These are phyloP conservation scores for Arthrobotrys sphaeroides DNA, from an alignment of 2,329 filamentous ascomycete species.

Conservation along the genomic window DNA sequence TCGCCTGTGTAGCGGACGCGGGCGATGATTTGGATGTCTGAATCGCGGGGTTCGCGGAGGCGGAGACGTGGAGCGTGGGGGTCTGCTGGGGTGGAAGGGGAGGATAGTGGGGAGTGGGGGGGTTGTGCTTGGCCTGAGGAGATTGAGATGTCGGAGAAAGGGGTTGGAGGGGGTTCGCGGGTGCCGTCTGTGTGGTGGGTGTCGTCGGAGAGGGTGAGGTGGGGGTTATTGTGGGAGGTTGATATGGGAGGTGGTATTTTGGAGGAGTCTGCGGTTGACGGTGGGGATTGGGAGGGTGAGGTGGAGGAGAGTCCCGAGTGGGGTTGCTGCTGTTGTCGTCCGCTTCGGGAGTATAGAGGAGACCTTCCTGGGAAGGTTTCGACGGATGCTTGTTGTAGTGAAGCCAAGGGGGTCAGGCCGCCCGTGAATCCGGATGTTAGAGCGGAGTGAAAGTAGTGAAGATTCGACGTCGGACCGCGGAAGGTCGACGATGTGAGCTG, in stretches of 20 bases:
- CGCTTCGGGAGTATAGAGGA: constrained; percentile 26
- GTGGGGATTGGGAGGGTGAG: constrained; percentile 56
- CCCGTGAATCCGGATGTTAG: constrained; percentile 76
- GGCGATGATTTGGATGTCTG: constrained; percentile 92
- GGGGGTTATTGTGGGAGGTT: constrained; percentile 33
- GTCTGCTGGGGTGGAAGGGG: constrained; percentile 37
- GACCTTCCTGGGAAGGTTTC: constrained; percentile 45
- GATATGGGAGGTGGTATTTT: constrained; percentile 49
- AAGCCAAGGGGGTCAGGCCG: constrained; percentile 79
- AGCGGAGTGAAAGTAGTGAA: constrained; percentile 84
- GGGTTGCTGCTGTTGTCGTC: constrained; percentile 34
- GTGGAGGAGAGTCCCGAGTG: constrained; percentile 52
- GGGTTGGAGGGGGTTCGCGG: constrained; percentile 44
- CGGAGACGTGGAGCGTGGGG: constrained; percentile 63
- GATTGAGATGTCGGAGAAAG: constrained; percentile 51
- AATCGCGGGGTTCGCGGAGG: constrained; percentile 77
- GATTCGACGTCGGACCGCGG: constrained; percentile 67
- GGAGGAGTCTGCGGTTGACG: constrained; percentile 55
- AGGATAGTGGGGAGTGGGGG: constrained; percentile 39
- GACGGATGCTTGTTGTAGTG: constrained; percentile 61
- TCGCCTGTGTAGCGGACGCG: constrained; percentile 89
- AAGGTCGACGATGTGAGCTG: constrained; percentile 53
- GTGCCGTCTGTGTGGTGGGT: constrained; percentile 51
- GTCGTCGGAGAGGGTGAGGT: constrained; percentile 45
- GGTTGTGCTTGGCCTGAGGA: constrained; percentile 37